Percentiles rank a stretch among this genome's conserved stretches.
Evolutionary conservation across 345 rosid genomes (phyloP).

Genomic region (Geranium brycei): DNA sequence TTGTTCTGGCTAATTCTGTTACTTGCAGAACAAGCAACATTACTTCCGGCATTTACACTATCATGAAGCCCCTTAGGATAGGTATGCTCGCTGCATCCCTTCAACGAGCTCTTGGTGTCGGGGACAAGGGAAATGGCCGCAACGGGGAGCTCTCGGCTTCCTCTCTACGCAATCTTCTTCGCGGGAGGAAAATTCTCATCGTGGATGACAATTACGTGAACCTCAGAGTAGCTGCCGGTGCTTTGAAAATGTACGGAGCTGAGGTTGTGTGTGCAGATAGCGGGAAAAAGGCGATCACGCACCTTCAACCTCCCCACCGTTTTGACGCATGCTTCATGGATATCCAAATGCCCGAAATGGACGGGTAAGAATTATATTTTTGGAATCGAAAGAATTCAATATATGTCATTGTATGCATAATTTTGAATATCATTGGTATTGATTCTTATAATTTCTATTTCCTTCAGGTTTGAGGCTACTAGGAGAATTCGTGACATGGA

Average conservation of each 20-base stretch:
- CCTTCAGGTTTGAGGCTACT: slow-evolving; percentile 67
- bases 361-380: slow-evolving; percentile 41
- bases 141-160: slow-evolving; percentile 47
- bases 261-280: slow-evolving; percentile 64
- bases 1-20: slow-evolving; percentile 48
- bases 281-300: slow-evolving; percentile 47
- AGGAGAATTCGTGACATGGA: slow-evolving; percentile 55
- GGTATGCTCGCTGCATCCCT: slow-evolving; percentile 76
- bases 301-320: slow-evolving; percentile 61
- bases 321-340: slow-evolving; percentile 99
- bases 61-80: slow-evolving; percentile 77
- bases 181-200: slow-evolving; percentile 60
- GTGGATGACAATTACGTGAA: slow-evolving; percentile 85
- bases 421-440: neutral
- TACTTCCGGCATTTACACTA: slow-evolving; percentile 19
- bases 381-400: too few species aligned
- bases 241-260: slow-evolving; percentile 85
- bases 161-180: slow-evolving; percentile 53
- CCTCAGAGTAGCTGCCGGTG: slow-evolving; percentile 84
- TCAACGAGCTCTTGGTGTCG: slow-evolving; percentile 60
- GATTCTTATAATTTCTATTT: neutral
- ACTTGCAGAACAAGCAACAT: slow-evolving; percentile 16
- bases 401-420: too few species aligned
- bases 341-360: slow-evolving; percentile 97
- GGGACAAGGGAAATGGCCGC: slow-evolving; percentile 40